Base-by-base conservation (phyloP, 148 eudicot genomes). In the Pharnaceum exiguum region DNA sequence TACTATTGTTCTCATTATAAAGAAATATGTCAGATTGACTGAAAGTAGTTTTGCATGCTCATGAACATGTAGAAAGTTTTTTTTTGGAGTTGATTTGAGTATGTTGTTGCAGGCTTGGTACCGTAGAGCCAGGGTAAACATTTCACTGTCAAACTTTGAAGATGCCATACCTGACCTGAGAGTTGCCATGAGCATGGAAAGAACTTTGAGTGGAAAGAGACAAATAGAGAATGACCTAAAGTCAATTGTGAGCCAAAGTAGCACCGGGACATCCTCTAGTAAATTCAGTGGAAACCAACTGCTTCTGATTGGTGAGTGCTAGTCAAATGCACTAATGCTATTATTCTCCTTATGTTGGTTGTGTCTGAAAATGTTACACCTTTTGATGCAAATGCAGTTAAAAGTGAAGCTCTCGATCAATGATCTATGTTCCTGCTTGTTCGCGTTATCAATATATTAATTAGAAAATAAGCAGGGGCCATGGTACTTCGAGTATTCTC, bases 81-180 rank as follows among this genome's bases (percentile, higher is more conserved):
- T n/a, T n/a, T n/a, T 47, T 60, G 17, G 10, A 30, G 38, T 31
- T 65, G 5, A 22, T 30, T 31, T 62, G 25, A 55, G 36, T 43
- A 43, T 55, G 46, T 47, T 64, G 37, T 51, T 55, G 55, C 64
- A 91, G 98, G 96, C 96, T 42, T 91, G 96, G 98, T 91, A 85
- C 66, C 73, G 96, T 71, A 87, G 98, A 79, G 94, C 84, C 35
- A 85, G 79, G 63, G 88, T 79, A 57, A 85, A 88, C 71, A 59
- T 68, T 71, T 85, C 88, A 68, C 59, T 88, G 75, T 69, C 70
- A 49, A 75, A 76, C 38, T 68, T 65, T 69, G 73, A 77, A 57
- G 95, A 83, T 76, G 85, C 96, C 54, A 55, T 63, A 32, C 49
- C 57, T 32, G 96, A 91, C 70, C 66, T 91, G 45, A 67, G 59